Base-by-base conservation (phyloP, 2,329 filamentous ascomycete genomes). In the Trichophyton verrucosum region DNA sequence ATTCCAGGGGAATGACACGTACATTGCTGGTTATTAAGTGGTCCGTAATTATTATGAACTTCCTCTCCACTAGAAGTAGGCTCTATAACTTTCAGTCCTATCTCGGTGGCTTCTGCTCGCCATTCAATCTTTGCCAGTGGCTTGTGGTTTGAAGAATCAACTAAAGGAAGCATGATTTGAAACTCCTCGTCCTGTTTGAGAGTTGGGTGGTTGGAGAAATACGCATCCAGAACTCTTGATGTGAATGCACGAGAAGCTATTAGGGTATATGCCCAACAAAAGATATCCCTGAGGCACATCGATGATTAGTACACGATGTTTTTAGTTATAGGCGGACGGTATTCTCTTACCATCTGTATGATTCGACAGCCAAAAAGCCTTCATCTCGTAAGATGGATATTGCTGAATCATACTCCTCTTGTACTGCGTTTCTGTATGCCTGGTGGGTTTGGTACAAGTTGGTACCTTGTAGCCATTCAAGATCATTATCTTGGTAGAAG, bases 111-210 rank as follows among this genome's bases (percentile, higher is more conserved):
- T 1, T 71, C 73, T 61, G 75, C 74, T 24, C 80, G 76, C 87
- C 87, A 90, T 47, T 77, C 72, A 0, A 85, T 80, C 47, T 78
- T 74, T 0, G 84, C 80, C 20, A 80, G 73, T 56, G 85, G 84
- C 58, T 82, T 81, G 68, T 91, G 87, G 68, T 91, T 91, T 9
- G 82, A 83, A 30, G 90, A 78, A 68, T 91, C 87, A 61, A 89
- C 81, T 2, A 89, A 75, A 1, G 87, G 87, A 38, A 89, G 76
- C 3, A 91, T 76, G 6, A 89, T 78, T 1, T 86, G 86, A 62
- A 88, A 86, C 66, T 84, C 82, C 58, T 86, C 82, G 3, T 78
- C 27, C 8, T 40, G 69, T 3, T 73, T 70, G 57, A 78, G 76
- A 36, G 74, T 73, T 2, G 66, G 59, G 1, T 72, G 68, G 17